Conservation (phyloP, 2,329 filamentous ascomycete genomes). For the Hypoxylon sp. region DNA sequence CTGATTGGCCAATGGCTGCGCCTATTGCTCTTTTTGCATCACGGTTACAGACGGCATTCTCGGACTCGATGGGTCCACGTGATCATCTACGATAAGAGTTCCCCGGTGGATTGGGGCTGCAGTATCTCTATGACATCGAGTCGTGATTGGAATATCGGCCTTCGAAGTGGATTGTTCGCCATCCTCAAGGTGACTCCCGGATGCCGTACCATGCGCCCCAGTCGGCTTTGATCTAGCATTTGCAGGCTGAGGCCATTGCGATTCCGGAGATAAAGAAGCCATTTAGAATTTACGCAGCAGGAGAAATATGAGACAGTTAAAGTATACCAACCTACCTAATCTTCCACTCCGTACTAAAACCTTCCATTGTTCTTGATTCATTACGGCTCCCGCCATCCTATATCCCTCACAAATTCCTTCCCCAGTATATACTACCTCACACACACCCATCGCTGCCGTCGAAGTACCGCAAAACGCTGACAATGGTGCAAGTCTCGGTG, state of each 20-base stretch:
- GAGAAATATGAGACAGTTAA: slow-evolving; percentile 34
- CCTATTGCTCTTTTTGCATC: slow-evolving; percentile 23
- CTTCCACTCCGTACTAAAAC: slow-evolving; percentile 17
- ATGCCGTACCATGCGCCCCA: slow-evolving; percentile 42
- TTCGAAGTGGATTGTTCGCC: slow-evolving; percentile 40
- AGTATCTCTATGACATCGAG: slow-evolving; percentile 47
- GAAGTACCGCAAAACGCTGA: slow-evolving; percentile 29
- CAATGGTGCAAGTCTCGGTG: slow-evolving; percentile 45
- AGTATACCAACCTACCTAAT: no score
- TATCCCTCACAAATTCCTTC: slow-evolving; percentile 10
- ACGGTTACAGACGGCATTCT: slow-evolving; percentile 52
- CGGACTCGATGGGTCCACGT: slow-evolving; percentile 47
- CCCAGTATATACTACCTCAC: slow-evolving; percentile 8
- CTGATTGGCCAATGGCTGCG: slow-evolving; percentile 50
- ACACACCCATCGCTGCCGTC: background rate
- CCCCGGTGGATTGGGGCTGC: slow-evolving; percentile 31
- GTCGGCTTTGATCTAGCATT: slow-evolving; percentile 20
- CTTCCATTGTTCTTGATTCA: slow-evolving; percentile 25
- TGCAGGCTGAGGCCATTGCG: slow-evolving; percentile 41
- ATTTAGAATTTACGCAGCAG: slow-evolving; percentile 18
- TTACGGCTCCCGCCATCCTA: slow-evolving; percentile 11
- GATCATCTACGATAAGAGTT: slow-evolving; percentile 49
- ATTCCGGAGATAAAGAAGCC: slow-evolving; percentile 48
- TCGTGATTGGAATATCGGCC: slow-evolving; percentile 47
- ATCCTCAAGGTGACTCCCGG: slow-evolving; percentile 30